Evolutionary conservation across 2,329 filamentous ascomycete genomes (phyloP), one percentile per base, ranked within the genome.

Genomic region (Fusarium sulawesiense): DNA sequence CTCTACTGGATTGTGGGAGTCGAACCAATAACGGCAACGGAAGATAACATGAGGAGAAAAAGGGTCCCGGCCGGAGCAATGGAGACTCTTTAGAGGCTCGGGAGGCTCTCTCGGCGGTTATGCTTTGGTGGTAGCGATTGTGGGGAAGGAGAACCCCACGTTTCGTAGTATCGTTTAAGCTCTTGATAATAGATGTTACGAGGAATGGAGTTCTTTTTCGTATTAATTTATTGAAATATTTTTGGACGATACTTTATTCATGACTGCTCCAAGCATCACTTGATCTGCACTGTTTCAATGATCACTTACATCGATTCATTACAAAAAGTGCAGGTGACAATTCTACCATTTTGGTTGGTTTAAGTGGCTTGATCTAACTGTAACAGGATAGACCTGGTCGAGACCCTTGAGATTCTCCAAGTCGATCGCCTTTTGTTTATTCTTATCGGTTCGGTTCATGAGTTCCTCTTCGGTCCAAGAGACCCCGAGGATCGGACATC

Each of bases 21-120:
- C 7, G 21, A 34, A 37, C 66, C 66, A 69, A 69, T 69, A 49
- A 48, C 66, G 32, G 44, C 23, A 40, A 37, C 12, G 32, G 48
- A 60, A 45, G 64, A 58, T 32, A 44, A 16, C 34, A 32, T 58
- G 45, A 50, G 47, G 48, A 61, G 44, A 49, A 66, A 32, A 49
- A 66, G 44, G 37, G 40, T 54, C 44, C 41, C 62, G 62, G 63
- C 63, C 73, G 73, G 73, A 64, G 73, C 56, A 75, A 75, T 73
- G 73, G 73, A 74, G 70, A 64, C 69, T 37, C 34, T 64, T 44
- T 42, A 63, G 50, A 40, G 56, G 44, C 13, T 68, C 34, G 30
- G 46, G 50, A 61, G 68, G 59, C 56, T 66, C 37, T 47, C 59
- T 60, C 37, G 59, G 37, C 41, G 50, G 62, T 44, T 61, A 23